Evolutionary conservation across 805 yeast species (phyloP).

Genomic region (Ogataea philodendri): DNA sequence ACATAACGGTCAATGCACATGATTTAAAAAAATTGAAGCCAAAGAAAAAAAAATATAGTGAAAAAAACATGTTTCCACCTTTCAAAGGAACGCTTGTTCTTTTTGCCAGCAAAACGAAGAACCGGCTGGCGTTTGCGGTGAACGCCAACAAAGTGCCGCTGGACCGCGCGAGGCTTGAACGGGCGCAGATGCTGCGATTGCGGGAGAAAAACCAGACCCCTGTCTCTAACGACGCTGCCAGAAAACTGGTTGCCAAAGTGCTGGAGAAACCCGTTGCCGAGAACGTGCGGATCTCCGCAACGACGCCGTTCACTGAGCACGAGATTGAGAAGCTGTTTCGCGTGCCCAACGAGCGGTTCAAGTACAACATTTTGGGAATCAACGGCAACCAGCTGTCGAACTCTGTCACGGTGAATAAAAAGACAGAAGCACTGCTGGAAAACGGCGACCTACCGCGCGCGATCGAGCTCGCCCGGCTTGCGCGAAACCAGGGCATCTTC

Average conservation of each 20-base stretch:
- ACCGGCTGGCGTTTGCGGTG: constrained; percentile 18
- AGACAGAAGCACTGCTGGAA: constrained; percentile 50
- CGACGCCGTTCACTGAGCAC: constrained; percentile 25
- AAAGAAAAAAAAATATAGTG: constrained; percentile 1
- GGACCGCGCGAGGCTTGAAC: constrained; percentile 7
- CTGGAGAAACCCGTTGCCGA: constrained; percentile 21
- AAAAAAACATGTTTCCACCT: constrained; percentile 2
- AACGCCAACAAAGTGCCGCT: constrained; percentile 9
- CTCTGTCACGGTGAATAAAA: constrained; percentile 52
- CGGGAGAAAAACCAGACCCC: constrained; percentile 24
- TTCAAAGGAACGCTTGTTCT: constrained; percentile 4
- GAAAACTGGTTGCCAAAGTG: constrained; percentile 20
- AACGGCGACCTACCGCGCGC: constrained; percentile 55
- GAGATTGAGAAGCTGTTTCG: constrained; percentile 28
- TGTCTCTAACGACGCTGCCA: constrained; percentile 31
- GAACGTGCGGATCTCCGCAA: constrained; percentile 24
- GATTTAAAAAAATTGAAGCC: background rate
- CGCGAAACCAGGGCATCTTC: constrained; percentile 46
- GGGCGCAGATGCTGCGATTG: constrained; percentile 11
- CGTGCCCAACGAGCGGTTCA: constrained; percentile 40
- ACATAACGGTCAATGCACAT: constrained; percentile 5
- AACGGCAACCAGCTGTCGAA: constrained; percentile 57
- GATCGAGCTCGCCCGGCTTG: constrained; percentile 24
- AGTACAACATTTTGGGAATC: constrained; percentile 57
- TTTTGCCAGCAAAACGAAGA: constrained; percentile 9